A percentile compares a stretch with the other conserved stretches of the same genome.
Evolutionary conservation across 2,329 filamentous ascomycete genomes (phyloP).

Genomic region (Fusarium algeriense): DNA sequence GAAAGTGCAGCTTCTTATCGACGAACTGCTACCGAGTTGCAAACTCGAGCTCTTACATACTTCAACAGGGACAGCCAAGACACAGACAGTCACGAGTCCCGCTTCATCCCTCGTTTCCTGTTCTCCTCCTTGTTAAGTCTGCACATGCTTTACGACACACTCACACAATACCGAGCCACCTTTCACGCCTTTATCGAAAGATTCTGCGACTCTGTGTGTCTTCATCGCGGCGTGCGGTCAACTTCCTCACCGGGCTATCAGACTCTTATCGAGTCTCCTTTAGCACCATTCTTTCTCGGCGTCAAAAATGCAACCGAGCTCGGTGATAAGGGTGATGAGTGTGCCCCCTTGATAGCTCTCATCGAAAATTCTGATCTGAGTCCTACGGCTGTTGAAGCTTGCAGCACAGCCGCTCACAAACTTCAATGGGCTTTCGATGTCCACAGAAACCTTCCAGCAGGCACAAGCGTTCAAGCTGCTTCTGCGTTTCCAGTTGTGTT

Average conservation of each 20-base stretch:
- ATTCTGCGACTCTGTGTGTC: conserved; percentile 56
- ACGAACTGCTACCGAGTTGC: conserved; percentile 58
- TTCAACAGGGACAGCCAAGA: conserved; percentile 53
- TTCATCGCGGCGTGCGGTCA: conserved; percentile 59
- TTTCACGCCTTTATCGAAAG: conserved; percentile 57
- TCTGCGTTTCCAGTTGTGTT: conserved; percentile 52
- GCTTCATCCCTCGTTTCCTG: conserved; percentile 57
- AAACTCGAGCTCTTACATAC: conserved; percentile 57
- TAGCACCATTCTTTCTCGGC: conserved; percentile 47
- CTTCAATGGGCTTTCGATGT: conserved; percentile 54
- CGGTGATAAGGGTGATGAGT: conserved; percentile 44
- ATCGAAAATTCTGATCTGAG: conserved; percentile 51
- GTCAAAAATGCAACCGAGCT: conserved; percentile 30
- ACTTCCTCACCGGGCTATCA: conserved; percentile 53
- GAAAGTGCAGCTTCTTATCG: conserved; percentile 39
- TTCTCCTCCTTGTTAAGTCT: conserved; percentile 60
- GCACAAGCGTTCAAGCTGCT: conserved; percentile 47
- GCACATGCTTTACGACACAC: conserved; percentile 62
- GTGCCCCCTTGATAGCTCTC: conserved; percentile 45
- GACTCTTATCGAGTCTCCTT: conserved; percentile 52
- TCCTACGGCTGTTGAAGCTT: conserved; percentile 46
- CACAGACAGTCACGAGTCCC: conserved; percentile 36
- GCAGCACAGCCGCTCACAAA: conserved; percentile 45
- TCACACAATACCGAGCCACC: conserved; percentile 53
- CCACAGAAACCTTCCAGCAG: conserved; percentile 42